Percentiles rank a stretch among this genome's conserved stretches.
These are phyloP conservation scores for Senecio squalidus DNA, from an alignment of 140 eudicot species.

Conservation along the genomic window DNA sequence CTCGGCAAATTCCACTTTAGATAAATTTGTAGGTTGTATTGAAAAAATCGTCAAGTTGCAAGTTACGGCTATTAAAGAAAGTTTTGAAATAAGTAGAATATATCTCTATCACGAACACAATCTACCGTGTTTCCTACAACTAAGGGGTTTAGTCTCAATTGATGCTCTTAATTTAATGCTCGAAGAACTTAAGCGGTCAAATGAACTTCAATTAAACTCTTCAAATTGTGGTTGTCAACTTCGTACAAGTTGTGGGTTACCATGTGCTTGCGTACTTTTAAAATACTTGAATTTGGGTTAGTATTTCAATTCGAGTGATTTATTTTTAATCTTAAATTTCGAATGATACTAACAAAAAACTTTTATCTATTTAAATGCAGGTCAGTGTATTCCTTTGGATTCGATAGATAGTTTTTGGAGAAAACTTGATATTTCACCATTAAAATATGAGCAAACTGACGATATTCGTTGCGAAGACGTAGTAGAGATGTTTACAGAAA, in stretches of 20 bases:
- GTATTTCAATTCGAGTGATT: no score
- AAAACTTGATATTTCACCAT: no score
- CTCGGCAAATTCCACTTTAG: no score
- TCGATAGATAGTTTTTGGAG: no score
- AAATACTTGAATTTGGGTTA: no score
- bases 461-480: no score
- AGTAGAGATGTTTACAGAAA: no score
- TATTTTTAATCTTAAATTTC: no score
- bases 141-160: neutral
- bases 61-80: neutral
- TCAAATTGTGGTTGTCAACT: neutral
- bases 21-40: neutral
- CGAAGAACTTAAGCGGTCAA: neutral
- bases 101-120: neutral
- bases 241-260: neutral
- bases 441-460: no score
- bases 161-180: neutral
- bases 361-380: no score
- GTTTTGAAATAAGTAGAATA: neutral
- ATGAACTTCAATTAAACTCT: neutral
- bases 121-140: neutral
- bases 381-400: no score
- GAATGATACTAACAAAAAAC: no score
- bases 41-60: neutral
- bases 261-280: neutral